These are phyloP conservation scores for Incumbomyces lentus DNA, from an alignment of 2,329 filamentous ascomycete species.

Conservation along the genomic window DNA sequence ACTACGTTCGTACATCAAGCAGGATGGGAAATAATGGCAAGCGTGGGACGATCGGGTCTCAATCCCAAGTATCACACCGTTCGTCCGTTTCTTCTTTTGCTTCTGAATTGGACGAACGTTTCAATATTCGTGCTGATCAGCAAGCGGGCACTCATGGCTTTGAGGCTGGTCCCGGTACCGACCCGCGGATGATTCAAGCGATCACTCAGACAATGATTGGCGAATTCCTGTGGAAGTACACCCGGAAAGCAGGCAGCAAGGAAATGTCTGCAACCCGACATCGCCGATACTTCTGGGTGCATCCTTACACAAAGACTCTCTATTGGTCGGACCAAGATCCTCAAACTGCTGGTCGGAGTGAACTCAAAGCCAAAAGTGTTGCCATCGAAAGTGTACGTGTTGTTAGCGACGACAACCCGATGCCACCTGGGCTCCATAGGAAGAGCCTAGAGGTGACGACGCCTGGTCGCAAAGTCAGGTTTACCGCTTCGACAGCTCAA, in stretches of 20 bases:
- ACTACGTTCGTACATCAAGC: constrained; percentile 36
- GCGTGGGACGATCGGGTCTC: constrained; percentile 26
- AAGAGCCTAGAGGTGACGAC: constrained; percentile 89
- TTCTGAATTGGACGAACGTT: constrained; percentile 83
- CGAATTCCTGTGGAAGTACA: constrained; percentile 98
- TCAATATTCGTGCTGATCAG: constrained; percentile 59
- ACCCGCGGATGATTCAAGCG: constrained; percentile 96
- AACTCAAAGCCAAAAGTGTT: constrained; percentile 78
- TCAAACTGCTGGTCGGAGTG: constrained; percentile 61
- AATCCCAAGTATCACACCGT: constrained; percentile 48
- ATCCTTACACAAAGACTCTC: constrained; percentile 88
- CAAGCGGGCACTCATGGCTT: constrained; percentile 50
- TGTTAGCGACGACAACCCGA: constrained; percentile 86
- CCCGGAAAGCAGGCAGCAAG: constrained; percentile 79
- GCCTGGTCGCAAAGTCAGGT: constrained; percentile 79
- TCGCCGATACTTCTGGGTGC: constrained; percentile 96
- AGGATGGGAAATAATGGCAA: constrained; percentile 25
- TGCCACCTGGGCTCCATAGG: constrained; percentile 84
- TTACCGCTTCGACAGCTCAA: constrained; percentile 87
- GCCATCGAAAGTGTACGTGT: constrained; percentile 87
- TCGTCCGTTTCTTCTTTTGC: constrained; percentile 93
- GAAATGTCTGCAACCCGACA: constrained; percentile 85
- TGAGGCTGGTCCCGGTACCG: constrained; percentile 59
- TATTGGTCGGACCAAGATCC: constrained; percentile 96
- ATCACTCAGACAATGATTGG: constrained; percentile 99